These are phyloP conservation scores for Irpex rosettiformis DNA, from an alignment of 1,284 basidiomycete genomes.

Conservation along the genomic window DNA sequence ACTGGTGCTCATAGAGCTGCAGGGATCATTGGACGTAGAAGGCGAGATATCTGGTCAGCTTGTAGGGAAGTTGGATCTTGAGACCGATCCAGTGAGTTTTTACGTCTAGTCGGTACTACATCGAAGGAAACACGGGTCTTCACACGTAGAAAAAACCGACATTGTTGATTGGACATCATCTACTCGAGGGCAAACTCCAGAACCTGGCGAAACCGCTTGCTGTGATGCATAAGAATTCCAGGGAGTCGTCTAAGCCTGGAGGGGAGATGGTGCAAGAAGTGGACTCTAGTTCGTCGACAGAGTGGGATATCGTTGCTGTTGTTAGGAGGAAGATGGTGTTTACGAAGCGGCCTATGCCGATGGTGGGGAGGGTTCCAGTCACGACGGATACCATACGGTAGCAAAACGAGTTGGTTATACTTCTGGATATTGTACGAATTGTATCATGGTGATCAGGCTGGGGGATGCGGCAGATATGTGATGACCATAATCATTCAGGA, in stretches of 20 bases:
- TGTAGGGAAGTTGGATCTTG: slow-evolving; percentile 58
- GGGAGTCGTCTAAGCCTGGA: slow-evolving; percentile 10
- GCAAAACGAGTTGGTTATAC: background rate
- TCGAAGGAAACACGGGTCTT: slow-evolving; percentile 1
- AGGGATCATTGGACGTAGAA: slow-evolving; percentile 67
- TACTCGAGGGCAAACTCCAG: slow-evolving; percentile 84
- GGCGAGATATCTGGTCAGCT: slow-evolving; percentile 54
- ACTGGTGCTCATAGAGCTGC: slow-evolving; percentile 71
- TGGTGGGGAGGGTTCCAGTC: slow-evolving; percentile 30
- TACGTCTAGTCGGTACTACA: too few species aligned
- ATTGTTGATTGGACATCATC: slow-evolving; percentile 81
- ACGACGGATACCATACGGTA: background rate
- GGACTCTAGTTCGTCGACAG: slow-evolving; percentile 26
- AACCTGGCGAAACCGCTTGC: slow-evolving; percentile 76
- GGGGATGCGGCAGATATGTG: background rate
- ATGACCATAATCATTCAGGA: background rate
- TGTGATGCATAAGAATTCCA: slow-evolving; percentile 45
- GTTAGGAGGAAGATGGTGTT: slow-evolving; percentile 79
- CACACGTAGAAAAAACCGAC: slow-evolving; percentile 65
- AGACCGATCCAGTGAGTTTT: slow-evolving; percentile 24
- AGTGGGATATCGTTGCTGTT: slow-evolving; percentile 52
- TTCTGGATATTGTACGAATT: background rate
- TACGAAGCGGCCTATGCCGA: slow-evolving; percentile 72
- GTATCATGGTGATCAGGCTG: background rate
- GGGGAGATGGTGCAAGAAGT: slow-evolving; percentile 28